Conservation (phyloP, 768 basidiomycete genomes). For the Panaeolus cyanescens region DNA sequence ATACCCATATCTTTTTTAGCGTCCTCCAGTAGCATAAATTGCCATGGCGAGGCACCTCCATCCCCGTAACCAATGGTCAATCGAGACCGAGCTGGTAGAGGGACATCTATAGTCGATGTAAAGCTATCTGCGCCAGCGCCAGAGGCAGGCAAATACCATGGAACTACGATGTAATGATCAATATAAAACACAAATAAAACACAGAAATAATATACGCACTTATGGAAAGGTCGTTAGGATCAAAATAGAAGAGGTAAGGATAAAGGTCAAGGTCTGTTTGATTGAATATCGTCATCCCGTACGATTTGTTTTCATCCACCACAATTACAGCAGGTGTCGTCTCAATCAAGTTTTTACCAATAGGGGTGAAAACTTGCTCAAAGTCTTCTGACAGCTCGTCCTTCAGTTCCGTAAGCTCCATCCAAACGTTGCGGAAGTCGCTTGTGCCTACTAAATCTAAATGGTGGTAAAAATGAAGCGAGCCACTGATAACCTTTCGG, state of each 20-base stretch:
- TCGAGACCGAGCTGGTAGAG: slow-evolving; percentile 24
- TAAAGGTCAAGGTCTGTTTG: slow-evolving; percentile 33
- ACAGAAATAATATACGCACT: slow-evolving; percentile 19
- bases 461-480: slow-evolving; percentile 30
- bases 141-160: slow-evolving; percentile 29
- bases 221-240: slow-evolving; percentile 38
- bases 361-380: slow-evolving; percentile 18
- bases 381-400: slow-evolving; percentile 19
- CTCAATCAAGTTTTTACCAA: slow-evolving; percentile 28
- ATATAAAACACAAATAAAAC: not conserved
- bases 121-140: slow-evolving; percentile 24
- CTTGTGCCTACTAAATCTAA: slow-evolving; percentile 21
- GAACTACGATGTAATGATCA: slow-evolving; percentile 10
- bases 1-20: slow-evolving; percentile 40
- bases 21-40: slow-evolving; percentile 28
- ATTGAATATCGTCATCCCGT: slow-evolving; percentile 39
- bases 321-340: slow-evolving; percentile 26
- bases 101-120: slow-evolving; percentile 22
- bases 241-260: slow-evolving; percentile 43
- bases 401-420: slow-evolving; percentile 31
- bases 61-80: slow-evolving; percentile 44
- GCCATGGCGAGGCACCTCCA: slow-evolving; percentile 31
- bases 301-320: slow-evolving; percentile 22
- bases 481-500: slow-evolving; percentile 17
- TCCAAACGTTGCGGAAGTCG: slow-evolving; percentile 25